Base-by-base conservation (phyloP, 495 filamentous ascomycete genomes). In the Trichoderma gamsii region DNA sequence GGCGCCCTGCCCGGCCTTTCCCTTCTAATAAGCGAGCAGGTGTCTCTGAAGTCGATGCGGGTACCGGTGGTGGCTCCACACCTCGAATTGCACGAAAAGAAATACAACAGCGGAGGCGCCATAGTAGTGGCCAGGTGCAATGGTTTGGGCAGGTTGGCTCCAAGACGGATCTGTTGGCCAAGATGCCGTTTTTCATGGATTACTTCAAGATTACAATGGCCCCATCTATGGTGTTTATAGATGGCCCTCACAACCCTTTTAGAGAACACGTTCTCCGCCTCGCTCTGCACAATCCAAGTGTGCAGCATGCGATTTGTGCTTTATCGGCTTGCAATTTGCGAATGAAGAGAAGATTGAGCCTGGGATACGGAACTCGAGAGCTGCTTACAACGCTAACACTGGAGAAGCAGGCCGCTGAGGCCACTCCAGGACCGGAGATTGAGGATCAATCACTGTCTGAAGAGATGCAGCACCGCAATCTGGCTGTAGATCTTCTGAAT, bases 241-340 rank as follows among this genome's bases (percentile, higher is more conserved):
- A 98, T 73, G 87, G 87, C 11, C 89, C 91, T 12, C 86, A 77
- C 67, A 88, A 97, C 73, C 94, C 94, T 1, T 98, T 93, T 74
- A 84, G 94, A 66, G 88, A 88, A 65, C 89, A 96, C 70, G 88
- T 98, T 56, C 82, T 97, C 43, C 88, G 86, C 25, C 83, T 97
- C 49, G 91, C 92, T 21, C 82, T 88, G 63, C 81, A 85, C 38
- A 97, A 91, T 76, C 86, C 88, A 72, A 92, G 92, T 70, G 78
- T 97, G 25, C 91, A 94, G 73, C 92, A 97, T 76, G 93, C 94
- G 18, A 92, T 98, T 73, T 95, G 93, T 70, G 93, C 94, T 7
- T 82, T 98, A 18, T 85, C 93, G 1, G 88, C 90, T 3, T 96
- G 92, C 77, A 97, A 98, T 73, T 79, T 97, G 56, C 78, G 84